A percentile compares a stretch with the other conserved stretches of the same genome.
These are phyloP conservation scores for Ensete glaucum DNA, from an alignment of 176 grass and related monocot genomes.

Conservation along the genomic window DNA sequence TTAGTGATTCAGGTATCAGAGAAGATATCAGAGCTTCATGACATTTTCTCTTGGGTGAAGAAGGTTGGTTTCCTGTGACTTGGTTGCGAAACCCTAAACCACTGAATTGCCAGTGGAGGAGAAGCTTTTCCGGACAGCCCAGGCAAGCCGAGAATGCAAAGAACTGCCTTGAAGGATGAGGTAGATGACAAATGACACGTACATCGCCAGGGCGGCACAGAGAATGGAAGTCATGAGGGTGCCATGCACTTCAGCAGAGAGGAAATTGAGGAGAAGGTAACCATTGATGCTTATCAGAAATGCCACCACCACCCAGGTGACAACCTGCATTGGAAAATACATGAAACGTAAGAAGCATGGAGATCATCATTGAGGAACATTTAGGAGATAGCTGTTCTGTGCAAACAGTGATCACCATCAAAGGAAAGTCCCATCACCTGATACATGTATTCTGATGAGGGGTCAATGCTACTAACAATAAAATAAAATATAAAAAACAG, in stretches of 20 bases:
- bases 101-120: not conserved
- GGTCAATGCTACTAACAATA: too few species aligned
- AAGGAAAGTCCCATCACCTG: too few species aligned
- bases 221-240: slow-evolving; percentile 56
- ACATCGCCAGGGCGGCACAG: slow-evolving; percentile 36
- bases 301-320: slow-evolving; percentile 71
- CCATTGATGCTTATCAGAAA: slow-evolving; percentile 94
- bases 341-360: slow-evolving; percentile 12
- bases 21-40: too few species aligned
- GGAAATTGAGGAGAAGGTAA: slow-evolving; percentile 79
- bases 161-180: slow-evolving; percentile 49
- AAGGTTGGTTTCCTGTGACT: too few species aligned
- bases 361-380: not conserved
- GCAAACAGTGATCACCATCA: too few species aligned
- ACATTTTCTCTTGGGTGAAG: too few species aligned
- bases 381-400: too few species aligned
- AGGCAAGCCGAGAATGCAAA: slow-evolving; percentile 40
- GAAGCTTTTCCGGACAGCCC: slow-evolving; percentile 9
- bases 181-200: slow-evolving; percentile 66
- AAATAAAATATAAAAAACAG: too few species aligned
- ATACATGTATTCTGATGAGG: too few species aligned
- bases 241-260: slow-evolving; percentile 50
- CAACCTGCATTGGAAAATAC: slow-evolving; percentile 30
- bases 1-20: too few species aligned
- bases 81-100: not conserved